phyloP scores from a whole-genome alignment of 2,329 filamentous ascomycete species.

The Cercospora sp. region DNA sequence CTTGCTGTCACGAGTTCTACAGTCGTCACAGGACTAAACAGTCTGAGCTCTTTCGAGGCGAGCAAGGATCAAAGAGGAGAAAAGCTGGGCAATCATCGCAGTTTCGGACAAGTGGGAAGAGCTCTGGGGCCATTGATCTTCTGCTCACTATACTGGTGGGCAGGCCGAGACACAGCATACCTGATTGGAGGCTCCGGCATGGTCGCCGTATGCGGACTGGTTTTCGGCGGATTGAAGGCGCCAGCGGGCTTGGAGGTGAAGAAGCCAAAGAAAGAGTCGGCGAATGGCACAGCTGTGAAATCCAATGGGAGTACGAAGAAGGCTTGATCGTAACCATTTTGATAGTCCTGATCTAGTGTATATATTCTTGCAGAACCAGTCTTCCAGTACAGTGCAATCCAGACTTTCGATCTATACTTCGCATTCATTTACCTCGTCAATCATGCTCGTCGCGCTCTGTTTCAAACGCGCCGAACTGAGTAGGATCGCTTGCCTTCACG shows the following conservation, averaged over 20 bases:
- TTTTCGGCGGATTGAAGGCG: constrained; percentile 69
- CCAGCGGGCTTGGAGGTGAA: constrained; percentile 45
- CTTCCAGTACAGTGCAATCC: neutral
- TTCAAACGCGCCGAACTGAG: neutral
- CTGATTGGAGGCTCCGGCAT: constrained; percentile 77
- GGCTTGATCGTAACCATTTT: constrained; percentile 10
- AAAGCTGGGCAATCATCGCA: constrained; percentile 80
- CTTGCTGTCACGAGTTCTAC: constrained; percentile 90
- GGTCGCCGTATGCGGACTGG: constrained; percentile 67
- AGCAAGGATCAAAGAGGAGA: constrained; percentile 75
- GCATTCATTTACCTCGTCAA: neutral
- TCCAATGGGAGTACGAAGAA: constrained; percentile 25
- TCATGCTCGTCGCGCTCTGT: neutral
- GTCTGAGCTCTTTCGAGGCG: constrained; percentile 87
- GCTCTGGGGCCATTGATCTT: constrained; percentile 86
- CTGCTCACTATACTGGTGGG: constrained; percentile 98
- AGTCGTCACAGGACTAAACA: constrained; percentile 90
- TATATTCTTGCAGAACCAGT: neutral
- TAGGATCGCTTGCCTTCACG: neutral
- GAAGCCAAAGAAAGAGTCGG: constrained; percentile 14
- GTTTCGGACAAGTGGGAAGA: constrained; percentile 80
- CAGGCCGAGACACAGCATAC: constrained; percentile 83
- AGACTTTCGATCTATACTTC: neutral
- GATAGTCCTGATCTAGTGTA: neutral
- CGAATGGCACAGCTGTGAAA: constrained; percentile 12